Percentiles rank a stretch among this genome's conserved stretches.
Evolutionary conservation across 495 filamentous ascomycete species (phyloP).

Genomic region (Astrocystis sublimbata): DNA sequence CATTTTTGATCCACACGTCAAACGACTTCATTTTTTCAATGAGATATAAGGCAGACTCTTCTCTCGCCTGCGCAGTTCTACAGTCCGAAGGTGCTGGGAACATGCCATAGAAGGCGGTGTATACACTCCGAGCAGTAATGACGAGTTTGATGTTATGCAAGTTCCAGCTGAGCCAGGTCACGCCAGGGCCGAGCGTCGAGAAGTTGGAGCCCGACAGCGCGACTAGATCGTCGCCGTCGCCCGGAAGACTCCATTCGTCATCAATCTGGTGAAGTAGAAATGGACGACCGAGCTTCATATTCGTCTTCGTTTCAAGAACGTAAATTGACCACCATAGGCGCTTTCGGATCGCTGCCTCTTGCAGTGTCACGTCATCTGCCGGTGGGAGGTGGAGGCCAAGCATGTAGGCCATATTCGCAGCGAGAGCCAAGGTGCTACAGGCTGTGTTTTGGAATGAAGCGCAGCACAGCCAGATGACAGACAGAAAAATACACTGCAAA

Average conservation of each 20-base stretch:
- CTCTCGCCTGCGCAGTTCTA: too few species aligned
- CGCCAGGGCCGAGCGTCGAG: not conserved
- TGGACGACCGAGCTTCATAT: not conserved
- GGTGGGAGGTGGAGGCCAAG: slow-evolving; percentile 53
- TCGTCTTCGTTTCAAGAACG: slow-evolving; percentile 36
- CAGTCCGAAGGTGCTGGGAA: slow-evolving; percentile 11
- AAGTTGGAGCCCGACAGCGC: not conserved
- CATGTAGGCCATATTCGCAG: slow-evolving; percentile 45
- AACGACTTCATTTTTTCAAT: slow-evolving; percentile 27
- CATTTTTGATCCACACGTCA: slow-evolving; percentile 38
- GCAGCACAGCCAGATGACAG: slow-evolving; percentile 45
- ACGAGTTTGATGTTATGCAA: slow-evolving; percentile 23
- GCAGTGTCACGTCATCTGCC: slow-evolving; percentile 30
- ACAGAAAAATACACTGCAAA: slow-evolving; percentile 53
- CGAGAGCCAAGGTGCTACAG: slow-evolving; percentile 38
- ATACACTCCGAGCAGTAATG: slow-evolving; percentile 23
- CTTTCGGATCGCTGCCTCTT: slow-evolving; percentile 40
- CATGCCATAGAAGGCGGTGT: slow-evolving; percentile 17
- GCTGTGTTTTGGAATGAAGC: slow-evolving; percentile 52
- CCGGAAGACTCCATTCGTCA: not conserved
- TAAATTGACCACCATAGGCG: slow-evolving; percentile 55
- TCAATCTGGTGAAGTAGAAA: not conserved
- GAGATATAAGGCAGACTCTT: slow-evolving; percentile 34
- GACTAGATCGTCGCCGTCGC: not conserved
- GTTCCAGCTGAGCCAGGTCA: not conserved